Evolutionary conservation across 257 asterid genomes (phyloP).

Genomic region (Fraxinus excelsior): DNA sequence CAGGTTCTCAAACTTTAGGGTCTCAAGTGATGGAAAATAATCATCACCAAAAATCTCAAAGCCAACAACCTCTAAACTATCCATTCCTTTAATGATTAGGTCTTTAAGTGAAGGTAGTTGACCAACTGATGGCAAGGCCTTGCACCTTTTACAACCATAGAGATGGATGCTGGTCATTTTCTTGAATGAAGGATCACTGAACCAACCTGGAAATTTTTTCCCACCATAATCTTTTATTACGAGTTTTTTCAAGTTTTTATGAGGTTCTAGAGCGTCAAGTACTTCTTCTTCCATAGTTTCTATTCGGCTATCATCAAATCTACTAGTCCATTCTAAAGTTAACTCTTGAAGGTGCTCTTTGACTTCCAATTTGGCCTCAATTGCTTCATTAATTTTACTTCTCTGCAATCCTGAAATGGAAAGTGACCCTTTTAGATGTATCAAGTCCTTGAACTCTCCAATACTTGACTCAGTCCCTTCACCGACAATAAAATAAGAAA

Average conservation of each 20-base stretch:
- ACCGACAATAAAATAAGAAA: constrained; percentile 52
- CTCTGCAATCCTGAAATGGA: constrained; percentile 51
- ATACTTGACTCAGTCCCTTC: constrained; percentile 34
- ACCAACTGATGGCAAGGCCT: constrained; percentile 57
- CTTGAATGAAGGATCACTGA: constrained; percentile 49
- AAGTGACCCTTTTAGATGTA: constrained; percentile 49
- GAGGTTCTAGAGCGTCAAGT: constrained; percentile 53
- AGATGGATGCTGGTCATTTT: constrained; percentile 45
- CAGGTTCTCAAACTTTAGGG: constrained; percentile 56
- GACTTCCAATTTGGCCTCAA: constrained; percentile 31
- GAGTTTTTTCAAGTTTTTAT: constrained; percentile 46
- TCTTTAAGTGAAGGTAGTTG: constrained; percentile 56
- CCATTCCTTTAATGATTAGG: constrained; percentile 51
- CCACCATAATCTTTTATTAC: constrained; percentile 49
- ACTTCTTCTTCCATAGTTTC: constrained; percentile 41
- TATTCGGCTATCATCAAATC: constrained; percentile 26
- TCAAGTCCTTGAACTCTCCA: constrained; percentile 26
- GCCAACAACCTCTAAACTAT: constrained; percentile 47
- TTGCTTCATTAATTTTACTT: too few species aligned
- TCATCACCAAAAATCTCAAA: constrained; percentile 47
- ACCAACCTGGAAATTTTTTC: constrained; percentile 52
- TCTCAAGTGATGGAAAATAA: constrained; percentile 53
- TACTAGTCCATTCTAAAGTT: too few species aligned
- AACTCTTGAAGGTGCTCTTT: constrained; percentile 53
- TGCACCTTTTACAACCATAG: constrained; percentile 41